These are phyloP conservation scores for Ogataea allantospora DNA, from an alignment of 805 yeast genomes.

Conservation along the genomic window DNA sequence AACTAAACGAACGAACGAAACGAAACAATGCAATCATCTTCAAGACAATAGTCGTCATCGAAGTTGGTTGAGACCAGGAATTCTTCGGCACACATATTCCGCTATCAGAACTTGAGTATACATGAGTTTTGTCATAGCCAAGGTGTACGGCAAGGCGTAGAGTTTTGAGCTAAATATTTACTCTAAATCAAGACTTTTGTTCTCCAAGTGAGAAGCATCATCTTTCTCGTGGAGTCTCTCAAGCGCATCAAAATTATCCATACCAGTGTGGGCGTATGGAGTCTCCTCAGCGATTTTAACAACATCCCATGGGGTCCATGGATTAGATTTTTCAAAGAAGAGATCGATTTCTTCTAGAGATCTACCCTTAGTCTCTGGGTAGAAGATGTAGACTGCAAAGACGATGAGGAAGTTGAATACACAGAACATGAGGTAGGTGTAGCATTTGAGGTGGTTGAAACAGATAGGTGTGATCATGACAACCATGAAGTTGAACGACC, in stretches of 20 bases:
- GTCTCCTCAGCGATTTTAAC: slow-evolving; percentile 32
- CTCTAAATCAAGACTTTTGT: background rate
- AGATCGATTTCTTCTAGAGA: slow-evolving; percentile 46
- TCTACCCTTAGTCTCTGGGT: slow-evolving; percentile 48
- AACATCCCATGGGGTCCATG: slow-evolving; percentile 42
- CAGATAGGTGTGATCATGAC: slow-evolving; percentile 51
- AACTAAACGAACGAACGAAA: too few relatives aligned
- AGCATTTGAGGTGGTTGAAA: slow-evolving; percentile 38
- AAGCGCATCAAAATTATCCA: slow-evolving; percentile 4
- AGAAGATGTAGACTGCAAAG: slow-evolving; percentile 42
- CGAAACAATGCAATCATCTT: too few relatives aligned
- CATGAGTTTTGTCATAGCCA: too few relatives aligned
- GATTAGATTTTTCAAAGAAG: slow-evolving; percentile 30
- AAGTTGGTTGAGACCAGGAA: too few relatives aligned
- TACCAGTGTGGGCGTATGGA: slow-evolving; percentile 5
- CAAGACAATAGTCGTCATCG: too few relatives aligned
- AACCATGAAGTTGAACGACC: slow-evolving; percentile 57
- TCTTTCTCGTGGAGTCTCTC: slow-evolving; percentile 2
- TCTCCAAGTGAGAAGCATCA: slow-evolving; percentile 1
- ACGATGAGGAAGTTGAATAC: slow-evolving; percentile 40
- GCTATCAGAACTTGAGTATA: too few relatives aligned
- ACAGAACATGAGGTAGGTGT: slow-evolving; percentile 46
- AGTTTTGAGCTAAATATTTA: background rate
- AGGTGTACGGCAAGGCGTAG: background rate
- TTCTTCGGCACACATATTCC: too few relatives aligned